These are phyloP conservation scores for Aspergillus fumigatiaffinis DNA, from an alignment of 2,329 filamentous ascomycete species.

Conservation along the genomic window DNA sequence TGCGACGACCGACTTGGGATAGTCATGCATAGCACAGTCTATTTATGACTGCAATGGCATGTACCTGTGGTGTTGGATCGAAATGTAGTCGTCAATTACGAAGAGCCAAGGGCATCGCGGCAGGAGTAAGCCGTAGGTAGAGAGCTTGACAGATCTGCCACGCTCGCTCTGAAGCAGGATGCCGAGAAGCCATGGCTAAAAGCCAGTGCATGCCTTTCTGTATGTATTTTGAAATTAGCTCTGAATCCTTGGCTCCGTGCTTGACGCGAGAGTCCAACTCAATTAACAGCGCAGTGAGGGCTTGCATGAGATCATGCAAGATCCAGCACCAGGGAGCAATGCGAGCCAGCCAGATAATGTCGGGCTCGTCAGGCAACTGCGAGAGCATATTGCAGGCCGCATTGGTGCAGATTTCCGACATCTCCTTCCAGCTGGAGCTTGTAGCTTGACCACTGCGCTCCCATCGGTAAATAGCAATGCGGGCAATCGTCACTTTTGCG, in stretches of 20 bases:
- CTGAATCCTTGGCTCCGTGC: neutral
- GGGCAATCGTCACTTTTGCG: constrained; percentile 34
- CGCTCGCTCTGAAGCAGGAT: neutral
- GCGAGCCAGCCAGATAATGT: constrained; percentile 27
- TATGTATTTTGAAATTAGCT: neutral
- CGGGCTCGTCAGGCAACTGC: constrained; percentile 33
- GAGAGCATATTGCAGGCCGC: constrained; percentile 31
- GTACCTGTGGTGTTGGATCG: neutral
- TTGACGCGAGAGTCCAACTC: neutral
- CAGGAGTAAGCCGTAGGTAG: neutral
- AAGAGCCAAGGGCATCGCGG: neutral
- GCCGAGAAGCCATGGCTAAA: neutral
- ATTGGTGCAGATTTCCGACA: constrained; percentile 33
- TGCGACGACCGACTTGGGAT: neutral
- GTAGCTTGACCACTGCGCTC: constrained; percentile 21
- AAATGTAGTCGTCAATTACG: neutral
- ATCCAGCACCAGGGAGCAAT: constrained; percentile 40
- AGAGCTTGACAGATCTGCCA: neutral
- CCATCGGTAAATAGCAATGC: constrained; percentile 36
- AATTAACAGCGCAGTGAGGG: constrained; percentile 36
- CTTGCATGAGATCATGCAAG: constrained; percentile 41
- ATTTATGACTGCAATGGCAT: neutral
- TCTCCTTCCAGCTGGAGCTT: constrained; percentile 9
- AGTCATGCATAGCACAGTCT: neutral
- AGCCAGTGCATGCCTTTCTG: neutral